These are phyloP conservation scores for Phaeodactylum tricornutum DNA, from an alignment of 108 stramenopile species.

Conservation along the genomic window DNA sequence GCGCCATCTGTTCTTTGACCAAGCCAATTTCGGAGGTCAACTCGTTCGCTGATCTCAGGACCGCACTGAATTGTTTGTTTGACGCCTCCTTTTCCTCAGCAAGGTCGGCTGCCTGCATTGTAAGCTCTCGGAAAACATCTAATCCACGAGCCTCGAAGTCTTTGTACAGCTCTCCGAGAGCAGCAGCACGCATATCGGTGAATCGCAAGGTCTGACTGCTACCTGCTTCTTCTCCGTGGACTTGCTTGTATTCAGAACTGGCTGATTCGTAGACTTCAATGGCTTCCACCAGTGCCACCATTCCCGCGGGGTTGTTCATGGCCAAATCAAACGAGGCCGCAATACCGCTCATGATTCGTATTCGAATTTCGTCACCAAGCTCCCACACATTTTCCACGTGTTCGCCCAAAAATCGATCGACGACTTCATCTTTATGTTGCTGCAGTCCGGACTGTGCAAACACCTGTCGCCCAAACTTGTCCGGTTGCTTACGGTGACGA, in stretches of 20 bases:
- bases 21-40: slow-evolving; percentile 74
- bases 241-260: slow-evolving; percentile 48
- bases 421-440: slow-evolving; percentile 47
- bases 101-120: slow-evolving; percentile 31
- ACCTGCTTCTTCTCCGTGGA: slow-evolving; percentile 44
- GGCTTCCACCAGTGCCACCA: slow-evolving; percentile 85
- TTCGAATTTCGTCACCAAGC: slow-evolving; percentile 80
- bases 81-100: slow-evolving; percentile 52
- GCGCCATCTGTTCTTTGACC: slow-evolving; percentile 78
- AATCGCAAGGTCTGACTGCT: slow-evolving; percentile 44
- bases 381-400: slow-evolving; percentile 92
- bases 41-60: slow-evolving; percentile 70
- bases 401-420: slow-evolving; percentile 68
- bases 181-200: slow-evolving; percentile 80
- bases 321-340: slow-evolving; percentile 77
- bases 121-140: slow-evolving; percentile 54
- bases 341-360: slow-evolving; percentile 69
- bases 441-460: slow-evolving; percentile 2
- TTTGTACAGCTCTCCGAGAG: slow-evolving; percentile 71
- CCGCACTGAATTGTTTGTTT: slow-evolving; percentile 58
- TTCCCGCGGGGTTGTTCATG: slow-evolving; percentile 74
- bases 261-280: slow-evolving; percentile 83
- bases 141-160: slow-evolving; percentile 72
- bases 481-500: not conserved
- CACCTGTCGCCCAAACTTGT: slow-evolving; percentile 6